phyloP scores from a whole-genome alignment of 2,329 filamentous ascomycete species.

The Epichloe amarillans region DNA sequence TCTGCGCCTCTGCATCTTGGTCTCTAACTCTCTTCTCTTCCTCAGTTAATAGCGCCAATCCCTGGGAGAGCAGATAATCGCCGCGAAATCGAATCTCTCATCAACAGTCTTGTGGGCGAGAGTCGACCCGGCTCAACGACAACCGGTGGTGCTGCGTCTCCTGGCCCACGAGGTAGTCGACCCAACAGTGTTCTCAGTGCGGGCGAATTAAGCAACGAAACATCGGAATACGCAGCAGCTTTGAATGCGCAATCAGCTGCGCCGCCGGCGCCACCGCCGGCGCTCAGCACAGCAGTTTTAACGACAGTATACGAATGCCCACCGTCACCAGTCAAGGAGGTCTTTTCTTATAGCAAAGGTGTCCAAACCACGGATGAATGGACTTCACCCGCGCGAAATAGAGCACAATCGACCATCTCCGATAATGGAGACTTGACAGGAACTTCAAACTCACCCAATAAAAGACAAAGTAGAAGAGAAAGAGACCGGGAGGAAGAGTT shows the following conservation, averaged over 20 bases:
- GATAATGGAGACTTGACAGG: constrained; percentile 48
- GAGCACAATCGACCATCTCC: constrained; percentile 29
- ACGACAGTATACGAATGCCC: constrained; percentile 71
- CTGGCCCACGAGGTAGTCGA: constrained; percentile 56
- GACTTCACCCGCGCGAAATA: constrained; percentile 38
- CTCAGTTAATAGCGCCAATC: constrained; percentile 48
- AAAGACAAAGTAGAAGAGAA: constrained; percentile 65
- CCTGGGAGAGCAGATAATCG: constrained; percentile 56
- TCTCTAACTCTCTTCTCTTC: constrained; percentile 4
- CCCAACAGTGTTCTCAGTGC: constrained; percentile 79
- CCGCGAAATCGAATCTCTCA: constrained; percentile 71
- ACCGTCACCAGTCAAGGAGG: constrained; percentile 62
- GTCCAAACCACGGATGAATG: constrained; percentile 81
- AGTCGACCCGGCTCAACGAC: constrained; percentile 58
- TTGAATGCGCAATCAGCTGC: constrained; percentile 23
- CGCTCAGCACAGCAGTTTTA: constrained; percentile 58
- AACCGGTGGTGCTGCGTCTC: constrained; percentile 50
- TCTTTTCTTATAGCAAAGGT: constrained; percentile 93
- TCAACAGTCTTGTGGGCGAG: constrained; percentile 71
- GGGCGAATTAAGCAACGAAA: constrained; percentile 66
- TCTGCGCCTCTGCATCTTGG: background rate
- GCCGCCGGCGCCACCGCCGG: constrained; percentile 17
- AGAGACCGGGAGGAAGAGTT: constrained; percentile 81
- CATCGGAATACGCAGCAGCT: constrained; percentile 45
- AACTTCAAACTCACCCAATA: constrained; percentile 47